Evolutionary conservation across 768 basidiomycete genomes (phyloP).

Genomic region (Amanita molliuscula): DNA sequence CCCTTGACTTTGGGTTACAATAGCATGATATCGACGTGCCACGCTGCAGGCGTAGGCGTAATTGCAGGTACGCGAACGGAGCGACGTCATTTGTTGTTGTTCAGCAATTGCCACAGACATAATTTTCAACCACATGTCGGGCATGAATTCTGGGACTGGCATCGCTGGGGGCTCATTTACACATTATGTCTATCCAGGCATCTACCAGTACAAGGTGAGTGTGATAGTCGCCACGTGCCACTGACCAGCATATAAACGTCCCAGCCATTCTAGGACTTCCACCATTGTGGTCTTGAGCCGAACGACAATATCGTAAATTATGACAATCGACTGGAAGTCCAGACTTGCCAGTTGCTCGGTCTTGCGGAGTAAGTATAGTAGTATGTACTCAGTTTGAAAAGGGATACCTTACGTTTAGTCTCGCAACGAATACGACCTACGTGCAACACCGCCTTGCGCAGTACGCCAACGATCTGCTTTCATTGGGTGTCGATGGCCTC

Average conservation of each 20-base stretch:
- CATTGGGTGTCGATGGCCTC: slow-evolving; percentile 52
- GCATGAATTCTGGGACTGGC: slow-evolving; percentile 32
- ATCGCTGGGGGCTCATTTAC: slow-evolving; percentile 40
- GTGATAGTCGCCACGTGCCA: neutral
- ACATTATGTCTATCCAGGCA: slow-evolving; percentile 42
- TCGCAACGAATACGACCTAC: slow-evolving; percentile 52
- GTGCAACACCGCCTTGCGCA: slow-evolving; percentile 43
- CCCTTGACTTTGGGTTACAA: neutral
- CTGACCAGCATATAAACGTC: neutral
- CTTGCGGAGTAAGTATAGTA: slow-evolving; percentile 38
- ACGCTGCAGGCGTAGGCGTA: slow-evolving; percentile 45
- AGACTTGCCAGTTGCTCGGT: slow-evolving; percentile 41
- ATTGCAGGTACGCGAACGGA: slow-evolving; percentile 29
- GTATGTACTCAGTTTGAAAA: neutral
- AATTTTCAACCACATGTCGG: slow-evolving; percentile 61
- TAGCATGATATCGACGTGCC: slow-evolving; percentile 41
- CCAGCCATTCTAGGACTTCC: slow-evolving; percentile 5
- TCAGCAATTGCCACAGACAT: slow-evolving; percentile 26
- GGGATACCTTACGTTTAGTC: slow-evolving; percentile 21
- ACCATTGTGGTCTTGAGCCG: slow-evolving; percentile 49
- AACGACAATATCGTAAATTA: slow-evolving; percentile 48
- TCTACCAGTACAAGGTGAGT: slow-evolving; percentile 34
- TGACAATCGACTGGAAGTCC: slow-evolving; percentile 41
- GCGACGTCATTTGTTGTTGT: neutral
- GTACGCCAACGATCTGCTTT: slow-evolving; percentile 51